Conservation (phyloP, 495 filamentous ascomycete genomes). For the Ramalina intermedia region DNA sequence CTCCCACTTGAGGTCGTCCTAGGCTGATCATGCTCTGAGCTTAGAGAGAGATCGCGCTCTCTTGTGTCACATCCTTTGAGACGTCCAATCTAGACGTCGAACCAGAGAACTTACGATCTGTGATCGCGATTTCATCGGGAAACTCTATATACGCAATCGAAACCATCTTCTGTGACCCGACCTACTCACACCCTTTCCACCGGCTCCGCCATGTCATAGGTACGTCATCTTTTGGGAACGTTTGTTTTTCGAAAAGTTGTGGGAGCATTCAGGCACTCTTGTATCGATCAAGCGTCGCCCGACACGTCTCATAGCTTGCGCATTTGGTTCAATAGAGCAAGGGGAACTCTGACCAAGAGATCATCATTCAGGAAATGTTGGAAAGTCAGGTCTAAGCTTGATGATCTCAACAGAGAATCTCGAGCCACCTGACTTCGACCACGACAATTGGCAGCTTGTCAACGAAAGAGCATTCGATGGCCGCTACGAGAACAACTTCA, state of each 20-base stretch:
- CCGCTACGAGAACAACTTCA: slow-evolving; percentile 7
- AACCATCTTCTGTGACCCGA: slow-evolving; percentile 10
- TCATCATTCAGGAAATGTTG: slow-evolving; percentile 5
- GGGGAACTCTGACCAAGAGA: no score
- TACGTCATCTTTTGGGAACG: background rate
- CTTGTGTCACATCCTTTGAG: slow-evolving; percentile 10
- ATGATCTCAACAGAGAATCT: slow-evolving; percentile 9
- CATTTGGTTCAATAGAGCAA: no score
- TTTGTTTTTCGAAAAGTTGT: no score
- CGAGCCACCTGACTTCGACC: background rate
- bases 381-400: slow-evolving; percentile 11
- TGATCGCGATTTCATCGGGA: slow-evolving; percentile 10
- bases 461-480: slow-evolving; percentile 10
- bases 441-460: slow-evolving; percentile 9
- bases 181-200: background rate
- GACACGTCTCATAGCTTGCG: no score
- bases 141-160: slow-evolving; percentile 12
- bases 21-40: background rate
- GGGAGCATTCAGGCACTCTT: no score
- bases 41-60: background rate
- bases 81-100: slow-evolving; percentile 5
- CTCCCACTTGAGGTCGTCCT: background rate
- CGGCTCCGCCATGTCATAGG: background rate
- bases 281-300: no score
- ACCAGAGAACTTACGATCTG: background rate